Conservation (phyloP, 257 asterid species). For the Dorcoceras hygrometricum region DNA sequence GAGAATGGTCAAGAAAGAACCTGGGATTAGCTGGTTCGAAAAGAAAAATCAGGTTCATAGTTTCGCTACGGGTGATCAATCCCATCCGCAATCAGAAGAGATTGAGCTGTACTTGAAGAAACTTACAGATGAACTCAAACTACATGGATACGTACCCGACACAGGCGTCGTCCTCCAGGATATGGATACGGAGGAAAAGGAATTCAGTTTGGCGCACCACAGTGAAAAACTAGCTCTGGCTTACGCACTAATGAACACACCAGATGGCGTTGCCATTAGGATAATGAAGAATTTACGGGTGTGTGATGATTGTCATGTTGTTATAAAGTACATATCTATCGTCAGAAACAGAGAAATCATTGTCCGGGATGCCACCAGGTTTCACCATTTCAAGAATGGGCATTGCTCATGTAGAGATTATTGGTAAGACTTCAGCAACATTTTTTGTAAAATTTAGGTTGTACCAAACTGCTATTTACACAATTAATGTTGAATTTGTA, state of each 20-base stretch:
- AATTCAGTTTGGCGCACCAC: slow-evolving; percentile 59
- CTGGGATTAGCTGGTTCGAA: slow-evolving; percentile 88
- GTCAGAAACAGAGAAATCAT: slow-evolving; percentile 56
- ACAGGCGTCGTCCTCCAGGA: slow-evolving; percentile 61
- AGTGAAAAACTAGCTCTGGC: slow-evolving; percentile 83
- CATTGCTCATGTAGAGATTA: slow-evolving; percentile 81
- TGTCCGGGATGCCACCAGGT: slow-evolving; percentile 68
- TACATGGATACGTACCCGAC: slow-evolving; percentile 66
- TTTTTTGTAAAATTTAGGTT: too few relatives aligned
- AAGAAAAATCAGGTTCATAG: slow-evolving; percentile 55
- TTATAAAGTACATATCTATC: slow-evolving; percentile 60
- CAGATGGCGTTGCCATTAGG: slow-evolving; percentile 53
- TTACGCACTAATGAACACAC: slow-evolving; percentile 69
- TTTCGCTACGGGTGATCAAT: slow-evolving; percentile 56
- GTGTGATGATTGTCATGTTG: slow-evolving; percentile 72
- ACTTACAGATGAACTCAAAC: slow-evolving; percentile 51
- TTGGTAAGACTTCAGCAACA: slow-evolving; percentile 43
- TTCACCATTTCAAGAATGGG: slow-evolving; percentile 77
- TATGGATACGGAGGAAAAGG: slow-evolving; percentile 78
- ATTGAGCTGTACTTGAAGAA: slow-evolving; percentile 52
- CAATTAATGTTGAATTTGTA: not conserved
- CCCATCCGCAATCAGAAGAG: slow-evolving; percentile 50
- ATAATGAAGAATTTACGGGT: slow-evolving; percentile 87
- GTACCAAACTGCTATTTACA: too few relatives aligned
- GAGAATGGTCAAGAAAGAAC: slow-evolving; percentile 68